Percentiles rank a stretch among this genome's conserved stretches.
phyloP scores from a whole-genome alignment of 192 early-diverging fungal genomes.

The Backusella westeae region DNA sequence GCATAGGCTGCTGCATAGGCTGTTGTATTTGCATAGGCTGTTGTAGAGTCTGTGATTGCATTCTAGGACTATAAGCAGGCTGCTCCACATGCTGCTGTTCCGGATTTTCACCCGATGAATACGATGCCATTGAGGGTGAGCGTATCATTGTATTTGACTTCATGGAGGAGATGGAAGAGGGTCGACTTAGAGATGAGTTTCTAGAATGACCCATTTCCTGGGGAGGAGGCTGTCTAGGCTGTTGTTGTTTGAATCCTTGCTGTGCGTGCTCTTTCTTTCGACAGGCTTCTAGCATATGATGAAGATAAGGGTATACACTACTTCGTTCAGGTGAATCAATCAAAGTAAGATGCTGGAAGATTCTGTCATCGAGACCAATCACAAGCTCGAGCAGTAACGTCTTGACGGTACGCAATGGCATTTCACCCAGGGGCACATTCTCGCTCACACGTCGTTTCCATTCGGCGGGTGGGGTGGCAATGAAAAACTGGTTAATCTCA shows the following conservation, averaged over 20 bases:
- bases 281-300: conserved; percentile 52
- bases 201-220: conserved; percentile 14
- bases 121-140: conserved; percentile 13
- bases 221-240: not conserved
- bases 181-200: conserved; percentile 26
- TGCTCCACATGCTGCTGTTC: not conserved
- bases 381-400: conserved; percentile 82
- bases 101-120: not conserved
- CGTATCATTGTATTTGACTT: conserved; percentile 25
- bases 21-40: conserved; percentile 18
- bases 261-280: conserved; percentile 38
- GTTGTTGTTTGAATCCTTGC: conserved; percentile 7
- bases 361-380: conserved; percentile 58
- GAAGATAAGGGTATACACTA: conserved; percentile 64
- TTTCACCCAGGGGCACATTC: conserved; percentile 76
- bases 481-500: conserved; percentile 82
- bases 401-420: conserved; percentile 95
- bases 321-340: conserved; percentile 64
- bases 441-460: conserved; percentile 84
- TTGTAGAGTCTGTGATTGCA: conserved; percentile 1
- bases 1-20: not conserved
- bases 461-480: conserved; percentile 73
- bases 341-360: conserved; percentile 56
- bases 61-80: conserved; percentile 5
- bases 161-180: conserved; percentile 9